Base-by-base conservation (phyloP, 352 stramenopile genomes). In the Globisporangium acanthophoron region DNA sequence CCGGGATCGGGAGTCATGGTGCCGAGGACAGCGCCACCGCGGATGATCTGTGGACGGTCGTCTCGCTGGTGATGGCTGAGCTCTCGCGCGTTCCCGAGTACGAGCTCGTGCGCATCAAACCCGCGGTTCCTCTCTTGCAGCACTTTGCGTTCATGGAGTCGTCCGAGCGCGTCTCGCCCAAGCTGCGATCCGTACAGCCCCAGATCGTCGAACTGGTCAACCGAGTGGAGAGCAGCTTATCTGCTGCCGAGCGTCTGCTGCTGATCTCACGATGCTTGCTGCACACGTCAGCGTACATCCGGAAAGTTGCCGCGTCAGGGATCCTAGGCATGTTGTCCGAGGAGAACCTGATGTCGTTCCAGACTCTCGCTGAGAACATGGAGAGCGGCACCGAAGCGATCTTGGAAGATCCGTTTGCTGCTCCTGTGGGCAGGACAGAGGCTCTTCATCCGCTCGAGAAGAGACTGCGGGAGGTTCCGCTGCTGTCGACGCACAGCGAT, bases 111-210 rank as follows among this genome's bases (percentile, higher is more conserved):
- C 3, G 33, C 18, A 39, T 85, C 15, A 29, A 56, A 9, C 59
- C 70, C 7, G 55, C 70, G 37, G 50, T 85, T 24, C 69, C 78
- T n/a, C 21, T 84, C 35, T 43, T 88, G 11, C 78, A 88, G 50
- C 75, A 86, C 31, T 82, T 85, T 49, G 73, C 78, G 21, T 88
- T 86, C 45, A 56, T 73, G 11, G 71, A 88, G 29, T 52, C 63
- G 6, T 67, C 62, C 1, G 65, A 70, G 45, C 58, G 15, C 24
- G 55, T 60, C 3, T 61, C 54, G n/a, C 40, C 16, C 15, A 44
- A 61, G 41, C 65, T 76, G 41, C 67, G 62, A 29, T 59, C 40
- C 40, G 54, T 59, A 15, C 71, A 85, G 44, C 65, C 71, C 11
- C 58, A 67, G 54, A 53, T 88, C 7, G 70, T 70, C 29, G 52